These are phyloP conservation scores for Neonectria neomacrospora DNA, from an alignment of 2,329 filamentous ascomycete genomes.

Conservation along the genomic window DNA sequence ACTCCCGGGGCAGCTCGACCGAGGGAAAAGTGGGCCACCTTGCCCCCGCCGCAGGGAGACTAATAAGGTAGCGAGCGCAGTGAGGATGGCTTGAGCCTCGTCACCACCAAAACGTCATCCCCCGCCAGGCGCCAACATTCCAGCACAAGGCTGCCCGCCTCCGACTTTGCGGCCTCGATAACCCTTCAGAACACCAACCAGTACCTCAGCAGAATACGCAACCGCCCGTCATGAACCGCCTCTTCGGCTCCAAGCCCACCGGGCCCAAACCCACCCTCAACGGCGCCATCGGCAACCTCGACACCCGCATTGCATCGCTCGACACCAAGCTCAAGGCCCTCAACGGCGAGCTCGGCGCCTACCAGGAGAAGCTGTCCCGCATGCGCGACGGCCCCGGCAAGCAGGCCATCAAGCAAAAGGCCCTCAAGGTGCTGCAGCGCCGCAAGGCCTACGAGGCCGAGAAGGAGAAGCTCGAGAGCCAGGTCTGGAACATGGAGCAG, in stretches of 20 bases:
- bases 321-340: slow-evolving; percentile 95
- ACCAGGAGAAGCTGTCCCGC: slow-evolving; percentile 87
- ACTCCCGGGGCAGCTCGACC: not conserved
- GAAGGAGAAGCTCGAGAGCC: slow-evolving; percentile 91
- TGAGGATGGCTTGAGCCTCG: slow-evolving; percentile 6
- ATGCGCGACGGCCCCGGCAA: slow-evolving; percentile 98
- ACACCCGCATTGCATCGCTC: slow-evolving; percentile 84
- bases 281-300: slow-evolving; percentile 85
- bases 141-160: not conserved
- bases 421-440: slow-evolving; percentile 91
- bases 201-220: not conserved
- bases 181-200: not conserved
- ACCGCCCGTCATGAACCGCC: slow-evolving; percentile 81
- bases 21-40: slow-evolving; percentile 6
- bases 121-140: slow-evolving; percentile 36
- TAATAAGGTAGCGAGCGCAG: not conserved
- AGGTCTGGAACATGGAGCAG: slow-evolving; percentile 99
- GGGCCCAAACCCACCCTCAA: slow-evolving; percentile 90
- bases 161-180: not conserved
- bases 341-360: slow-evolving; percentile 88
- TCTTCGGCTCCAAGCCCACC: slow-evolving; percentile 90
- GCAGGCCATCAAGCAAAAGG: slow-evolving; percentile 90
- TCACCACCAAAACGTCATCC: slow-evolving; percentile 42
- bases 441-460: slow-evolving; percentile 95
- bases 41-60: slow-evolving; percentile 19